Conservation (phyloP, 2,329 filamentous ascomycete genomes). For the Aspergillaceae sp. region DNA sequence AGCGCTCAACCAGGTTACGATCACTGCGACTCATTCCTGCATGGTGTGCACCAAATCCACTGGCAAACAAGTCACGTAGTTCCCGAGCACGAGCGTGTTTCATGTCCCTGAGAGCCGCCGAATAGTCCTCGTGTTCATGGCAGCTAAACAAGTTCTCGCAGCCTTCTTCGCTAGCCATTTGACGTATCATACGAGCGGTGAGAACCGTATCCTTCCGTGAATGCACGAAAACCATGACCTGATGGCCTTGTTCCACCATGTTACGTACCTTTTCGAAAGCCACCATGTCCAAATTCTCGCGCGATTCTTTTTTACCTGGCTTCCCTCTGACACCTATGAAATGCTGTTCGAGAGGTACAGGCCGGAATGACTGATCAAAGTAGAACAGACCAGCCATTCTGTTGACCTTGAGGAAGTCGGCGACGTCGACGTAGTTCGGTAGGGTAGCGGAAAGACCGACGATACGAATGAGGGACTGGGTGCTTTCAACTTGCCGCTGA, state of each 20-base stretch:
- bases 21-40: conserved; percentile 94
- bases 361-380: conserved; percentile 91
- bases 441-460: conserved; percentile 91
- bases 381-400: conserved; percentile 89
- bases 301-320: conserved; percentile 66
- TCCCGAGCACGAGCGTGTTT: conserved; percentile 78
- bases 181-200: conserved; percentile 74
- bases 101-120: conserved; percentile 71
- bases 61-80: conserved; percentile 76
- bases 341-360: conserved; percentile 92
- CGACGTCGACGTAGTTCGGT: conserved; percentile 93
- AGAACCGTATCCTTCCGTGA: conserved; percentile 88
- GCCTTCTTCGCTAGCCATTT: conserved; percentile 75
- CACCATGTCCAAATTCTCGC: conserved; percentile 79
- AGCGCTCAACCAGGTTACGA: conserved; percentile 85
- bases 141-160: conserved; percentile 79
- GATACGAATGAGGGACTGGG: conserved; percentile 92
- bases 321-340: conserved; percentile 94
- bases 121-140: conserved; percentile 66
- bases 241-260: conserved; percentile 86
- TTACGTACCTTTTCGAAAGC: conserved; percentile 91
- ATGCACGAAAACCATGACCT: conserved; percentile 99
- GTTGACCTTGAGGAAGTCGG: conserved; percentile 95
- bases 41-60: conserved; percentile 91
- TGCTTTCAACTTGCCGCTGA: conserved; percentile 93